Percentiles rank a stretch among this genome's conserved stretches.
phyloP scores from a whole-genome alignment of 176 grass and related monocot species.

The Aegilops sharonensis region DNA sequence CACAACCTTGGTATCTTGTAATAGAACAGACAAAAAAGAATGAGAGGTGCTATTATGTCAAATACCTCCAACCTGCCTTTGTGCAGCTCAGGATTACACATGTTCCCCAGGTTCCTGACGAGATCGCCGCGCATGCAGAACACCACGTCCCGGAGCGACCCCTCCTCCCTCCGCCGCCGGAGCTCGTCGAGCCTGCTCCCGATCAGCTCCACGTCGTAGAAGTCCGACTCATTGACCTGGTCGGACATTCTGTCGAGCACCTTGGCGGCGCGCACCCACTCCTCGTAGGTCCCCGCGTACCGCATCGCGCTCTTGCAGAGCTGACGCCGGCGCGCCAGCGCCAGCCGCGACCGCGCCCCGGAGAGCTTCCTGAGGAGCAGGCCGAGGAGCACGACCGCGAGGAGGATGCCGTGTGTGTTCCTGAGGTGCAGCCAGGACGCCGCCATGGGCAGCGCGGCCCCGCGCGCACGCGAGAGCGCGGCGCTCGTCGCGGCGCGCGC shows the following conservation, averaged over 20 bases:
- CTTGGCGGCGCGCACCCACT: conserved; percentile 85
- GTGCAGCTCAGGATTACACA: conserved; percentile 94
- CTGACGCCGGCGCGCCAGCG: conserved; percentile 58
- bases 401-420: conserved; percentile 70
- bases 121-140: conserved; percentile 91
- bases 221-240: conserved; percentile 51
- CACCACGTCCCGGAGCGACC: conserved; percentile 74
- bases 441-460: conserved; percentile 4
- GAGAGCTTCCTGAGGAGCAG: conserved; percentile 58
- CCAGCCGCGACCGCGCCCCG: conserved; percentile 45
- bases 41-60: background rate
- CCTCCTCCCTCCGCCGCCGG: conserved; percentile 57
- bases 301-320: conserved; percentile 63
- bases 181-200: conserved; percentile 75
- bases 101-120: conserved; percentile 85
- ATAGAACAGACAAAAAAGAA: background rate
- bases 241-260: conserved; percentile 77
- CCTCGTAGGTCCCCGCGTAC: conserved; percentile 73
- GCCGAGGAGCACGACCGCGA: conserved; percentile 46
- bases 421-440: conserved; percentile 60
- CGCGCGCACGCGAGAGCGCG: conserved; percentile 24
- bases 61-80: conserved; percentile 87
- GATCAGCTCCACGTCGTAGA: conserved; percentile 84
- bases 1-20: background rate
- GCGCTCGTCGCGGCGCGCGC: conserved; percentile 4